These are phyloP conservation scores for Dictyostelium capitatum DNA, from an alignment of 78 protist genomes.

Conservation along the genomic window DNA sequence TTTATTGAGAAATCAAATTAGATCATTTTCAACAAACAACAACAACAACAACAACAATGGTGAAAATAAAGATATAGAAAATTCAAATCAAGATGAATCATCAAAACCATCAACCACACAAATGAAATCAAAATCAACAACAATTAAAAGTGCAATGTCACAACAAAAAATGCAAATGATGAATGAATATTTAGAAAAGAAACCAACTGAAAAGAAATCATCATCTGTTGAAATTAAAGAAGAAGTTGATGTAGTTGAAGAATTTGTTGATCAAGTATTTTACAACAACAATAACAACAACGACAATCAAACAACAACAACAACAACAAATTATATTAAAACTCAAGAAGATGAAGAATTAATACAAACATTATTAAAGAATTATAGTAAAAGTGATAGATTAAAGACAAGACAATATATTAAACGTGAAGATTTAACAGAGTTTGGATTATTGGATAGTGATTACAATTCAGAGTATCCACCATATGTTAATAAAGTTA, in stretches of 20 bases:
- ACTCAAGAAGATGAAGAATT: not conserved
- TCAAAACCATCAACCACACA: not conserved
- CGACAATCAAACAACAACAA: not conserved
- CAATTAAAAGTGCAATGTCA: not conserved
- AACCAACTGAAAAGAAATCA: not conserved
- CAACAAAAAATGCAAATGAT: not conserved
- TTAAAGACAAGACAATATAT: not conserved
- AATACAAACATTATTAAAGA: not conserved
- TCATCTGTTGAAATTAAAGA: not conserved
- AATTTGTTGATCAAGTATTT: not conserved
- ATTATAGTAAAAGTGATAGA: not conserved
- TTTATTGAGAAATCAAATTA: not conserved
- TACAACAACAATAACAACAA: not conserved
- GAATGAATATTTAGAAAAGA: not conserved
- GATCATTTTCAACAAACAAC: not conserved
- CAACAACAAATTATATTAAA: not conserved
- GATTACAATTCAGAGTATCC: not conserved
- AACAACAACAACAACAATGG: not conserved
- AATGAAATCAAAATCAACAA: not conserved
- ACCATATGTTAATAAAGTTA: not conserved
- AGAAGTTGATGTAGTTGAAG: not conserved
- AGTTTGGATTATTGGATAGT: not conserved
- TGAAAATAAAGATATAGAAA: not conserved
- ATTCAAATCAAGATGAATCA: not conserved
- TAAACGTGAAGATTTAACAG: not conserved